Evolutionary conservation across 306 rosid species (phyloP).

Genomic region (Corylus heterophylla): DNA sequence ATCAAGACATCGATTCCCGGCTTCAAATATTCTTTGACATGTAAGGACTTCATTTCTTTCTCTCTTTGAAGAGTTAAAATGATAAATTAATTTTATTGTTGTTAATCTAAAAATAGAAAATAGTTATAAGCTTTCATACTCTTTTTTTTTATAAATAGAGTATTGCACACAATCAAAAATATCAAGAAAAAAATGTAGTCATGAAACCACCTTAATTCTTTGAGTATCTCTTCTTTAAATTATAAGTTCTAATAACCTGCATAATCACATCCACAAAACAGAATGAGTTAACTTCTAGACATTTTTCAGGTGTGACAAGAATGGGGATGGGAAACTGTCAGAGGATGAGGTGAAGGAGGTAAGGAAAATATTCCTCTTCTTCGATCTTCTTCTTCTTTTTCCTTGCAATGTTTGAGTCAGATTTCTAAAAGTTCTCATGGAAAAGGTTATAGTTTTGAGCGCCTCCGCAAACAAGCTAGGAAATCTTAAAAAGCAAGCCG

Average conservation of each 20-base stretch:
- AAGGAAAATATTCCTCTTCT: constrained; percentile 28
- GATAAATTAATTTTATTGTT: no score
- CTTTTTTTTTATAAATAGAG: no score
- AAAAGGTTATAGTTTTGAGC: constrained; percentile 88
- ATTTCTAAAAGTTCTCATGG: constrained; percentile 30
- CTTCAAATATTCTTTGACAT: constrained; percentile 95
- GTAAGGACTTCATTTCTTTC: constrained; percentile 34
- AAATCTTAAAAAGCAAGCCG: constrained; percentile 71
- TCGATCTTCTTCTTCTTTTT: neutral
- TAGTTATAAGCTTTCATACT: no score
- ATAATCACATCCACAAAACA: neutral
- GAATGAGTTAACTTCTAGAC: constrained; percentile 16
- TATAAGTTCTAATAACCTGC: neutral
- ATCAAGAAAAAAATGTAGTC: no score
- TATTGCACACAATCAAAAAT: no score
- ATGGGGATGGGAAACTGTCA: constrained; percentile 90
- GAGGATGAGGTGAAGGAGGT: constrained; percentile 92
- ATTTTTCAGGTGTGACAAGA: constrained; percentile 86
- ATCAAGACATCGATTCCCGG: constrained; percentile 65
- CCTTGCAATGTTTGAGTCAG: constrained; percentile 15
- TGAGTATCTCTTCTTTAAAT: neutral
- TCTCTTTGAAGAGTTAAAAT: neutral
- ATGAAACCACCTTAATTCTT: no score
- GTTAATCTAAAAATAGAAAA: no score
- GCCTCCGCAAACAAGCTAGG: constrained; percentile 85